A percentile compares a stretch with the other conserved stretches of the same genome.
These are phyloP conservation scores for Fusarium longipes DNA, from an alignment of 2,329 filamentous ascomycete genomes.

Conservation along the genomic window DNA sequence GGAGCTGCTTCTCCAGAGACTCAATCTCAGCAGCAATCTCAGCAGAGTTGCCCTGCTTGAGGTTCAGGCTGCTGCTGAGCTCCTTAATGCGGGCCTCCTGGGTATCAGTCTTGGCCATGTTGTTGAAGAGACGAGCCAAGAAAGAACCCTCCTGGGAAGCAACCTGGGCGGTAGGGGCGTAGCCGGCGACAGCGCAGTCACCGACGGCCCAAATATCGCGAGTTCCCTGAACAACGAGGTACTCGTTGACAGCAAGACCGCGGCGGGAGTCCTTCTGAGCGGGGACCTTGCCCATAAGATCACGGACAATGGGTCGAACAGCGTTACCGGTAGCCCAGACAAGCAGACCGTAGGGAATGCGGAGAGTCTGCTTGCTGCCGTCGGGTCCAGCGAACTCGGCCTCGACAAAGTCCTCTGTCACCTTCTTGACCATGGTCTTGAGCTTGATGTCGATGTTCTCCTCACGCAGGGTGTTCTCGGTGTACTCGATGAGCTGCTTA, in stretches of 20 bases:
- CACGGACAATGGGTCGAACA: conserved; percentile 86
- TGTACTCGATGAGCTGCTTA: conserved; percentile 99
- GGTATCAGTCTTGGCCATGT: conserved; percentile 93
- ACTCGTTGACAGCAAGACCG: conserved; percentile 97
- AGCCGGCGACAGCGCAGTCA: conserved; percentile 97
- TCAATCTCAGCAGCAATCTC: conserved; percentile 81
- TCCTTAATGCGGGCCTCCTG: conserved; percentile 80
- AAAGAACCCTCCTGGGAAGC: conserved; percentile 95
- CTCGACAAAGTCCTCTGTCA: conserved; percentile 92
- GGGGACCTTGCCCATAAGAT: conserved; percentile 91
- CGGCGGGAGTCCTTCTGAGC: conserved; percentile 95
- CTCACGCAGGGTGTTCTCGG: conserved; percentile 98
- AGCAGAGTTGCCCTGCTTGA: conserved; percentile 73
- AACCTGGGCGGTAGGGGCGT: conserved; percentile 97
- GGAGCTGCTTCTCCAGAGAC: conserved; percentile 84
- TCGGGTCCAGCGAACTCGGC: conserved; percentile 85
- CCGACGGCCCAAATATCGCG: conserved; percentile 98
- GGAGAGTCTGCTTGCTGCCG: conserved; percentile 82
- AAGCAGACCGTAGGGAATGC: conserved; percentile 92
- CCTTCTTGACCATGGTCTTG: conserved; percentile 99
- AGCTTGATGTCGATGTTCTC: conserved; percentile 97
- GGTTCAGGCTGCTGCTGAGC: conserved; percentile 72
- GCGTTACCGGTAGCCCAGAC: conserved; percentile 99
- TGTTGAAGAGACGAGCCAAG: conserved; percentile 96
- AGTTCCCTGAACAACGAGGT: conserved; percentile 95